Evolutionary conservation across 2,329 filamentous ascomycete species (phyloP).

Genomic region (Pseudohalonectria lignicola): DNA sequence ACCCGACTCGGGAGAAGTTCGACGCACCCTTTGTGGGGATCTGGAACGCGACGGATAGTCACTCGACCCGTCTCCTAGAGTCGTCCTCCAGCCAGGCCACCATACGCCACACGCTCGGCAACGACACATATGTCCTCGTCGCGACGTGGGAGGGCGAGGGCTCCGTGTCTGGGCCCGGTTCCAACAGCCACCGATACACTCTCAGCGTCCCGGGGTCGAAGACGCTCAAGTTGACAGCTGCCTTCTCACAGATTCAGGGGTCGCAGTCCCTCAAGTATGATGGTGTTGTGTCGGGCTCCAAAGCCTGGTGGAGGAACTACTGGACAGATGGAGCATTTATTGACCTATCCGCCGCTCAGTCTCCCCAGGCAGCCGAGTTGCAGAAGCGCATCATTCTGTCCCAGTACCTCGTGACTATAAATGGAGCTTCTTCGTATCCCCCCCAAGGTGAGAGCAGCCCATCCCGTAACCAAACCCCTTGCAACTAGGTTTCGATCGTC

Average conservation of each 20-base stretch:
- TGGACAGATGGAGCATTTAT: slow-evolving; percentile 40
- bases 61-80: slow-evolving; percentile 24
- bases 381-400: slow-evolving; percentile 41
- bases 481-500: too few species aligned
- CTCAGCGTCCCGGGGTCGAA: slow-evolving; percentile 16
- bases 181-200: slow-evolving; percentile 29
- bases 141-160: slow-evolving; percentile 2
- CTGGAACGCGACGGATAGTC: slow-evolving; percentile 33
- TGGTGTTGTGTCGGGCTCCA: slow-evolving; percentile 18
- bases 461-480: too few species aligned
- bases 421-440: slow-evolving; percentile 34
- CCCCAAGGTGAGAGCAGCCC: slow-evolving; percentile 27
- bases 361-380: slow-evolving; percentile 32
- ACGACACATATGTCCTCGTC: slow-evolving; percentile 26
- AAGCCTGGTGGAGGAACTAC: slow-evolving; percentile 34
- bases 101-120: slow-evolving; percentile 31
- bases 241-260: slow-evolving; percentile 17
- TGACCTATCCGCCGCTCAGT: slow-evolving; percentile 28
- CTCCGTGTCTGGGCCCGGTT: not conserved
- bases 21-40: slow-evolving; percentile 42
- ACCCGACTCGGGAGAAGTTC: slow-evolving; percentile 37
- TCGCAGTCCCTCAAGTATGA: slow-evolving; percentile 13
- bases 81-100: slow-evolving; percentile 17
- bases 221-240: slow-evolving; percentile 17
- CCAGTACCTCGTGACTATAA: slow-evolving; percentile 40